Evolutionary conservation across 768 basidiomycete genomes (phyloP), one percentile per base, ranked within the genome.

Genomic region (Suillus subalutaceus): DNA sequence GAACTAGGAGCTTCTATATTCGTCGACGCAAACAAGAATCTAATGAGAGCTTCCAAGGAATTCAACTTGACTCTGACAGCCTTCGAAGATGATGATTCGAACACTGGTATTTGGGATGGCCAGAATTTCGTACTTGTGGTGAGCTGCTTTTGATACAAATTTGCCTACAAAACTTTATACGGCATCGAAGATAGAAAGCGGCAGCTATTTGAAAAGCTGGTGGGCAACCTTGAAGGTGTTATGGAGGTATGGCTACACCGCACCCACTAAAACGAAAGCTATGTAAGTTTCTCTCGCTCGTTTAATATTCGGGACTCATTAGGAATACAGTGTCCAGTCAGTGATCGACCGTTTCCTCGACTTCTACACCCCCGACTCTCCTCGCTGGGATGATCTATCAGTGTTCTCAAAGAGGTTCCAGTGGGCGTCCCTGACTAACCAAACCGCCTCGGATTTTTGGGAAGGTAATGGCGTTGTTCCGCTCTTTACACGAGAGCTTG

Each of bases 1-100:
- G 96, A 97, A 72, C 81, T 96, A 1, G 96, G 96, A 0, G 96
- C 90, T 0, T 90, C 89, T n/a, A 90, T 96, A 64, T 97, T 96
- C 72, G 90, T 96, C 15, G 70, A 84, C 64, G 85, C 82, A 6
- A 95, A 97, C 79, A 88, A 81, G 73, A 89, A 90, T 73, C 63
- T 90, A 63, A 79, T 82, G 80, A 87, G 93, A 64, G 96, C 96
- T 3, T 85, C 88, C 0, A 82, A 90, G 44, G 93, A 93, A 63
- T 96, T 95, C 76, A 89, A 90, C 68, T 82, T 96, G 26, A 86
- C 85, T 3, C 81, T 77, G 84, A 62, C 73, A 71, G 38, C 77
- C 79, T 71, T 87, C 86, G 80, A 84, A 26, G 79, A 84, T 32
- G 85, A 84, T 41, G 82, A 83, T 56, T 70, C 72, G 5, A 69